Evolutionary conservation across 148 eudicot species (phyloP).

Genomic region (Arctostaphylos glauca): DNA sequence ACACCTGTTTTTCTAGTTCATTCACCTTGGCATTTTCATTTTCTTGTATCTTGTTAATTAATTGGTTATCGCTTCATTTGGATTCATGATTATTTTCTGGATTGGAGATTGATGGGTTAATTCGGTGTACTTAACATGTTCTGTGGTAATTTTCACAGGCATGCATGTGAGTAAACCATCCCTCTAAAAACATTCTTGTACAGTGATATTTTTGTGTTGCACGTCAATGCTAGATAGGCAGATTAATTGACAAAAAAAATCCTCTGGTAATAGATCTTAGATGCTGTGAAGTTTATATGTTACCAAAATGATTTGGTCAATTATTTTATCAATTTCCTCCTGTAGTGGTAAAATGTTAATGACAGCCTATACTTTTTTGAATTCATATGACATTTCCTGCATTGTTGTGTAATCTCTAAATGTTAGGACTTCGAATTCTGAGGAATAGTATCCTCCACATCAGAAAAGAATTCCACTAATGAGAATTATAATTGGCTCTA

Average conservation of each 20-base stretch:
- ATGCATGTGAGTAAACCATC: background rate
- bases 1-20: too few species aligned
- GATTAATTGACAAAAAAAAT: background rate
- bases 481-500: background rate
- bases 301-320: background rate
- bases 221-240: background rate
- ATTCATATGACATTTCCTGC: background rate
- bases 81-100: background rate
- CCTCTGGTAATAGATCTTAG: background rate
- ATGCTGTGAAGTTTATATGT: background rate
- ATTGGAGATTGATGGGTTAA: background rate
- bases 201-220: background rate
- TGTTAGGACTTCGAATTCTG: constrained; percentile 2
- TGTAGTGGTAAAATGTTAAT: background rate
- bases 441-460: background rate
- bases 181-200: background rate
- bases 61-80: background rate
- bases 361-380: background rate
- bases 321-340: background rate
- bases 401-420: background rate
- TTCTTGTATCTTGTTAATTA: background rate
- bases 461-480: background rate
- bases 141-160: background rate
- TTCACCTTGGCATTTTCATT: background rate
- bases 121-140: background rate